Percentiles rank a stretch among this genome's conserved stretches.
Conservation (phyloP, 106 monocot genomes). For the Alisma plantagoaquatica region DNA sequence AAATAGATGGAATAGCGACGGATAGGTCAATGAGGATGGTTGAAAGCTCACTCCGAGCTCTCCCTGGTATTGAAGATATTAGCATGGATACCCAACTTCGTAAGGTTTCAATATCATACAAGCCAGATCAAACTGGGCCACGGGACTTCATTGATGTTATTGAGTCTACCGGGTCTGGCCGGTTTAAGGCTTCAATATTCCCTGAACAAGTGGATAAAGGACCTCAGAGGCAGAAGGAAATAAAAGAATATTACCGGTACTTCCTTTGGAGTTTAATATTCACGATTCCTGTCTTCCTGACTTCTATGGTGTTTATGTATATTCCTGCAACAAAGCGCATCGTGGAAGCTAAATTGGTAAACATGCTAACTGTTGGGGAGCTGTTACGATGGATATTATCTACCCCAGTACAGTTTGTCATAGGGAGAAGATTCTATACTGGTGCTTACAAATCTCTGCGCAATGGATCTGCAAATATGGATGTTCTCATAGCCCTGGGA, state of each 20-base stretch:
- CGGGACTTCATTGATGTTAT: constrained; percentile 72
- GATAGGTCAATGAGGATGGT: constrained; percentile 35
- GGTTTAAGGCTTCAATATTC: constrained; percentile 54
- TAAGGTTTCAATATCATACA: constrained; percentile 67
- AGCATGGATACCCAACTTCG: constrained; percentile 30
- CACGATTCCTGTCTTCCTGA: constrained; percentile 77
- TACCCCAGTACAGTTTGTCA: constrained; percentile 81
- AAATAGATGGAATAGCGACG: constrained; percentile 38
- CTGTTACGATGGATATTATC: constrained; percentile 73
- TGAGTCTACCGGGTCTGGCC: constrained; percentile 36
- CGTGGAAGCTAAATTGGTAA: constrained; percentile 58
- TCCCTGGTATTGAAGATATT: constrained; percentile 55
- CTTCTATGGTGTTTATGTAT: constrained; percentile 90
- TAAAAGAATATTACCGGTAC: constrained; percentile 46
- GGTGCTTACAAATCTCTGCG: constrained; percentile 69
- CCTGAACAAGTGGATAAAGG: constrained; percentile 43
- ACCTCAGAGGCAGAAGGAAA: constrained; percentile 38
- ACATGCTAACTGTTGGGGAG: constrained; percentile 65
- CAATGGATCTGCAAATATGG: constrained; percentile 85
- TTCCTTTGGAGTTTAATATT: constrained; percentile 81
- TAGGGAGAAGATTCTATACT: constrained; percentile 67
- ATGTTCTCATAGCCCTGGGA: constrained; percentile 77
- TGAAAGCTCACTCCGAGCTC: constrained; percentile 64
- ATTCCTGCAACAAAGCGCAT: constrained; percentile 45
- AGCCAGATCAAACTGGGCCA: constrained; percentile 70